A percentile compares a stretch with the other conserved stretches of the same genome.
phyloP scores from a whole-genome alignment of 495 filamentous ascomycete genomes.

The Penicillium bialowiezense region DNA sequence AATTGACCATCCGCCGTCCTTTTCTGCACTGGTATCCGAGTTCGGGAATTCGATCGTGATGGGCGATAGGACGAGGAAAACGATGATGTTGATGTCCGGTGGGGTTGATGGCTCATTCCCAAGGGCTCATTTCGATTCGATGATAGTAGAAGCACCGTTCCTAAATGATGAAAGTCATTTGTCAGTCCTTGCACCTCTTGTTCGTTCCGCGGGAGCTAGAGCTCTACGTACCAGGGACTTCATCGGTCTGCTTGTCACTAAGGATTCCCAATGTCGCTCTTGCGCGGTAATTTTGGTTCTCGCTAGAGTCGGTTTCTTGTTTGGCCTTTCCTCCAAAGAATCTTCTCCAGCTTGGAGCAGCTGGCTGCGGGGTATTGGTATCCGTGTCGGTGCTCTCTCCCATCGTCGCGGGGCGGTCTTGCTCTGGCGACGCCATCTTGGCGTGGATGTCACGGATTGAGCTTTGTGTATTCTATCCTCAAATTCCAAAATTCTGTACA shows the following conservation, averaged over 20 bases:
- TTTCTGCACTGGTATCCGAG: conserved; percentile 57
- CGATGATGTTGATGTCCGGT: conserved; percentile 73
- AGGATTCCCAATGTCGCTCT: conserved; percentile 81
- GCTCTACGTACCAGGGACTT: conserved; percentile 89
- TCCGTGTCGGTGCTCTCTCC: not conserved
- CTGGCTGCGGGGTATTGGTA: not conserved
- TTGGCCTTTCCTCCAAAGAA: conserved; percentile 13
- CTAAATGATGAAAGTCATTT: conserved; percentile 35
- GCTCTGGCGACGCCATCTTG: conserved; percentile 7
- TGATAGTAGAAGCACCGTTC: conserved; percentile 77
- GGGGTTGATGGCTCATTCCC: conserved; percentile 71
- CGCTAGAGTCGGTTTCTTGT: not conserved
- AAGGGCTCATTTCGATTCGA: conserved; percentile 76
- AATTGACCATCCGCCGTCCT: conserved; percentile 78
- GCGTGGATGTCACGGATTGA: not conserved
- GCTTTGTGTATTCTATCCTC: no score
- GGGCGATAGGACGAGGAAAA: conserved; percentile 57
- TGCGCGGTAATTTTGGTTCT: conserved; percentile 30
- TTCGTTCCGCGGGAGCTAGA: no score
- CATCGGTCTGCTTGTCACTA: conserved; percentile 77
- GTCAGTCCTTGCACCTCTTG: conserved; percentile 6
- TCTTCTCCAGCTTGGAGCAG: conserved; percentile 18
- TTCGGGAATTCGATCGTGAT: conserved; percentile 31
- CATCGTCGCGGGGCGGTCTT: not conserved
- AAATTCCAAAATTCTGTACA: not conserved